Base-by-base conservation (phyloP, 768 basidiomycete species). In the Coprinopsis sp. region DNA sequence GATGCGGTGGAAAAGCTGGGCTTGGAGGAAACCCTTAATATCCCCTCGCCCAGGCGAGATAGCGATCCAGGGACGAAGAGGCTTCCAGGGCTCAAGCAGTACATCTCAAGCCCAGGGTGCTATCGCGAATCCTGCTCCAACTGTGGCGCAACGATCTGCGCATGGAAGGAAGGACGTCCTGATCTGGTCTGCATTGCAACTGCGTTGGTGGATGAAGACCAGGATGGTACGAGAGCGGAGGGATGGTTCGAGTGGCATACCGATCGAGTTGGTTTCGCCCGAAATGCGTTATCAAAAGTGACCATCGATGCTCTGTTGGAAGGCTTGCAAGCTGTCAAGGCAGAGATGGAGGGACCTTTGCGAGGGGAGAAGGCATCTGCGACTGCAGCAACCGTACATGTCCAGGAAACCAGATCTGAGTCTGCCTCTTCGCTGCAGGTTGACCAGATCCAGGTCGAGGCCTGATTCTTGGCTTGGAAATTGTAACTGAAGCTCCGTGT, bases 101-200 rank as follows among this genome's bases (percentile, higher is more conserved):
- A 64, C 33, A 57, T 57, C 23, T 58, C 63, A 12, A 63, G 59
- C 22, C 57, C 59, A 1, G 63, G 63, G 12, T 53, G 54, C 25
- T 64, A 60, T 33, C 39, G 58, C 22, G 64, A 67, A 42, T 65
- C 57, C 18, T 67, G 64, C 39, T 47, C 37, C 6, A 61, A 50
- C 5, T 67, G 64, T 43, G 64, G 65, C 1, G 65, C 64, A 14
- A 56, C 59, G 2, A 59, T 50, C 4, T 64, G 64, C 40, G 59
- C 51, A 39, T 64, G 62, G 60, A 48, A 57, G 28, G 51, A 51
- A 6, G 56, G 50, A 18, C 33, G 34, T 3, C 49, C 56, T 6
- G 57, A 60, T 18, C n/a, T 63, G 33, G 33, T 64, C 12, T 54
- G 54, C 29, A 51, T 64, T 6, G 62, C 65, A 12, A 51, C 60